These are phyloP conservation scores for Thelonectria olida DNA, from an alignment of 2,329 filamentous ascomycete genomes.

Conservation along the genomic window DNA sequence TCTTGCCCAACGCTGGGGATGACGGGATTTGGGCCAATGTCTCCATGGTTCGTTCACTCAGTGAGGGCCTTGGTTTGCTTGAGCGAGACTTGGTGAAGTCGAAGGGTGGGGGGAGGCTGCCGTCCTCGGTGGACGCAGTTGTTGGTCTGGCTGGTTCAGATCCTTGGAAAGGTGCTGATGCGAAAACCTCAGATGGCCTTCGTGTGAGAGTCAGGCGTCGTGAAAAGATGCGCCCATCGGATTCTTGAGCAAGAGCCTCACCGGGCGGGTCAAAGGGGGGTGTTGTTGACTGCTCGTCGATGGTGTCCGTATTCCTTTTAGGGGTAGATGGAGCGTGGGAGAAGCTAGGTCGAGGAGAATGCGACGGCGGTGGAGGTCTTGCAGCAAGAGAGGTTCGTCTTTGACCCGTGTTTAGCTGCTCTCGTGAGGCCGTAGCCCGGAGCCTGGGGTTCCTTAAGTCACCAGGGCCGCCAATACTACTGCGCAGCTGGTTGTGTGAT, in stretches of 20 bases:
- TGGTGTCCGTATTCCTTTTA: slow-evolving; percentile 28
- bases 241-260: slow-evolving; percentile 30
- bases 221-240: slow-evolving; percentile 36
- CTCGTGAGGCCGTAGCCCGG: slow-evolving; percentile 51
- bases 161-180: slow-evolving; percentile 36
- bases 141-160: slow-evolving; percentile 22
- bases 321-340: slow-evolving; percentile 33
- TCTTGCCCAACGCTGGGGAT: slow-evolving; percentile 75
- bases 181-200: slow-evolving; percentile 42
- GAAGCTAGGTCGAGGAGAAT: slow-evolving; percentile 27
- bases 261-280: slow-evolving; percentile 36
- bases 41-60: slow-evolving; percentile 87
- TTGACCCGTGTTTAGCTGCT: slow-evolving; percentile 45
- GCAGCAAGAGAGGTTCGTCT: slow-evolving; percentile 32
- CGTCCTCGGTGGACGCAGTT: slow-evolving; percentile 34
- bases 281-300: slow-evolving; percentile 38
- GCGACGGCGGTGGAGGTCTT: slow-evolving; percentile 27
- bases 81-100: slow-evolving; percentile 35
- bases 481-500: slow-evolving; percentile 51
- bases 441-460: slow-evolving; percentile 52
- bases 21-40: slow-evolving; percentile 81
- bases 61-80: slow-evolving; percentile 60
- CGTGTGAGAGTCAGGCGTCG: slow-evolving; percentile 44
- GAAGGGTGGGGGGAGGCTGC: slow-evolving; percentile 13
- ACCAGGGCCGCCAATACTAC: slow-evolving; percentile 28